A percentile compares a stretch with the other conserved stretches of the same genome.
phyloP scores from a whole-genome alignment of 495 filamentous ascomycete species.

The Annulohypoxylon moriforme region DNA sequence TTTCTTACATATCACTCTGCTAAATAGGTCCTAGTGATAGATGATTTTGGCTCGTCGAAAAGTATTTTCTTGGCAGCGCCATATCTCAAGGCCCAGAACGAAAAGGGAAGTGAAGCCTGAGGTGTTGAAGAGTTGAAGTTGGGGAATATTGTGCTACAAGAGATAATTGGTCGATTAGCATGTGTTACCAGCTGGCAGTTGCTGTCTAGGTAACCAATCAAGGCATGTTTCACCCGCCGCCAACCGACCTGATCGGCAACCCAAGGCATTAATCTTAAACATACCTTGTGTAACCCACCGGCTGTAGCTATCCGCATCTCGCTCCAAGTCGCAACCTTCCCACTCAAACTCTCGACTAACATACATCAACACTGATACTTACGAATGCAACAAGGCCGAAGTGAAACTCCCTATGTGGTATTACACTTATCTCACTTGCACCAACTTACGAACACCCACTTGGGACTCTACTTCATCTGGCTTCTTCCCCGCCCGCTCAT shows the following conservation, averaged over 20 bases:
- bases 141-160: not conserved
- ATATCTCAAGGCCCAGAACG: not conserved
- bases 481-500: not conserved
- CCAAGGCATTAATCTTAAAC: not conserved
- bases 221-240: not conserved
- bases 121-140: not conserved
- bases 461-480: not conserved
- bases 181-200: not conserved
- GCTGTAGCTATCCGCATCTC: not conserved
- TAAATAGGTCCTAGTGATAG: not conserved
- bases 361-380: not conserved
- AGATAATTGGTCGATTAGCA: not conserved
- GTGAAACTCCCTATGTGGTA: constrained; percentile 10
- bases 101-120: not conserved
- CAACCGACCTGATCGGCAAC: not conserved
- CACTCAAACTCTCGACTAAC: not conserved
- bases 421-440: constrained; percentile 1
- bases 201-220: not conserved
- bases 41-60: not conserved
- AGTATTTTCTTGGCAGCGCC: not conserved
- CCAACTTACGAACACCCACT: not conserved
- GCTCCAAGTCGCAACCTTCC: not conserved
- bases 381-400: not conserved
- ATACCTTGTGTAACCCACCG: not conserved
- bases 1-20: not conserved